These are phyloP conservation scores for Neonectria punicea DNA, from an alignment of 2,329 filamentous ascomycete genomes.

Conservation along the genomic window DNA sequence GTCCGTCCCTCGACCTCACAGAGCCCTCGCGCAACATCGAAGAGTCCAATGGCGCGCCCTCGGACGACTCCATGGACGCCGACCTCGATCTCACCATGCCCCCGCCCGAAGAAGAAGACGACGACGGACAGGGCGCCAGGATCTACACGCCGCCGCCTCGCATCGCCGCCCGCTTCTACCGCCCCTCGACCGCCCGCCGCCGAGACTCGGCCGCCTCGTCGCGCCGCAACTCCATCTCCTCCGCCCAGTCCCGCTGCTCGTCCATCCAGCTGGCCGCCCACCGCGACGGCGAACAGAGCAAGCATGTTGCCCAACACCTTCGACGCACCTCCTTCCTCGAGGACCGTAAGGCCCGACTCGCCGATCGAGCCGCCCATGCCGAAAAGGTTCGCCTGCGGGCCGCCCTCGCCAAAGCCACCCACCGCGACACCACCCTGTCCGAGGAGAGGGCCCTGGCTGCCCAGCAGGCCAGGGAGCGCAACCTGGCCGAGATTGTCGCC, in stretches of 20 bases:
- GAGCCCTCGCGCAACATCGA: conserved; percentile 55
- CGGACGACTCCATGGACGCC: conserved; percentile 45
- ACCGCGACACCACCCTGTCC: conserved; percentile 71
- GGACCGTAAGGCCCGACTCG: conserved; percentile 80
- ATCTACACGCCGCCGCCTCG: conserved; percentile 75
- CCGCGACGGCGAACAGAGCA: conserved; percentile 73
- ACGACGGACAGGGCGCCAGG: conserved; percentile 42
- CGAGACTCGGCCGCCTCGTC: conserved; percentile 83
- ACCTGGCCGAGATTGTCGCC: conserved; percentile 83
- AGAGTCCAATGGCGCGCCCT: conserved; percentile 46
- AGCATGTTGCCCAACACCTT: conserved; percentile 80
- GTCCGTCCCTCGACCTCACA: conserved; percentile 53
- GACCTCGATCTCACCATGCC: conserved; percentile 53
- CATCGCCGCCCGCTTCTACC: conserved; percentile 82
- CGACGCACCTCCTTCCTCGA: conserved; percentile 84
- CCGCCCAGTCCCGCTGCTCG: conserved; percentile 76
- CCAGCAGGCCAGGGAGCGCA: conserved; percentile 80
- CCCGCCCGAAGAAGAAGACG: conserved; percentile 44
- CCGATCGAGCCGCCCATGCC: conserved; percentile 82
- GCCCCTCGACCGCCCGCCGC: conserved; percentile 71
- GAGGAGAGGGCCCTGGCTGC: conserved; percentile 83
- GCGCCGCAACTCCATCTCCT: conserved; percentile 82
- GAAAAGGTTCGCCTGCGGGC: conserved; percentile 84
- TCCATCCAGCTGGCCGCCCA: conserved; percentile 62
- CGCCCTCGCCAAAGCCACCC: conserved; percentile 76